Percentiles rank a stretch among this genome's conserved stretches.
Conservation (phyloP, 176 grass and related monocot species). For the Thalia dealbata region DNA sequence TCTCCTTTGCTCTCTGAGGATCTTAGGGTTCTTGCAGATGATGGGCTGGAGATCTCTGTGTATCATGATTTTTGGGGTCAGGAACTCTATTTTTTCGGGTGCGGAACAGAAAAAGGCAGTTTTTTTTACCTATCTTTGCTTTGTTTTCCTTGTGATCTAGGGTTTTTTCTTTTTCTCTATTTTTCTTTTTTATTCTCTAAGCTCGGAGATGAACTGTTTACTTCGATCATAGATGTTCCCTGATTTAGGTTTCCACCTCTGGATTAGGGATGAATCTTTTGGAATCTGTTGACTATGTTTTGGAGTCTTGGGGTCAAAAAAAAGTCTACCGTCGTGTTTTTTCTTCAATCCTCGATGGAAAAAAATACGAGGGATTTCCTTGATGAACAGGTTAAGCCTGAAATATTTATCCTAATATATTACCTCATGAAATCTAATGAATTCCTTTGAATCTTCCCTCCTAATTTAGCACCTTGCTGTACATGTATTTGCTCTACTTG, state of each 20-base stretch:
- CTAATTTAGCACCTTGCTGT: background rate
- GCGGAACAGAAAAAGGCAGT: background rate
- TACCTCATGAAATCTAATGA: no score
- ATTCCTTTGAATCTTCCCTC: no score
- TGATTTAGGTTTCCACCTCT: background rate
- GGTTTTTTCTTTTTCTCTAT: no score
- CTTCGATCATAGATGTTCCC: background rate
- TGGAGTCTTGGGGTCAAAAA: background rate
- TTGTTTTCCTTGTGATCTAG: background rate
- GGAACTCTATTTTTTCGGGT: background rate
- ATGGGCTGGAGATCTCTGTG: background rate
- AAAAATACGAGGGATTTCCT: no score
- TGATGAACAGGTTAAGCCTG: no score
- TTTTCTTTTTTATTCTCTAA: background rate
- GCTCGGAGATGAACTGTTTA: background rate
- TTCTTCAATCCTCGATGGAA: no score
- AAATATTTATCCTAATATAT: no score
- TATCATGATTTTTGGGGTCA: background rate
- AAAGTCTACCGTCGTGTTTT: background rate
- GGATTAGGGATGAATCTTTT: background rate
- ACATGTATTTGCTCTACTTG: background rate
- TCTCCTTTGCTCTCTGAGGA: background rate
- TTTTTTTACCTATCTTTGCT: background rate
- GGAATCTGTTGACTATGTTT: background rate
- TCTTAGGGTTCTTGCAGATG: background rate